A percentile compares a stretch with the other conserved stretches of the same genome.
phyloP scores from a whole-genome alignment of 768 basidiomycete genomes.

The Boletus tomentosulus region DNA sequence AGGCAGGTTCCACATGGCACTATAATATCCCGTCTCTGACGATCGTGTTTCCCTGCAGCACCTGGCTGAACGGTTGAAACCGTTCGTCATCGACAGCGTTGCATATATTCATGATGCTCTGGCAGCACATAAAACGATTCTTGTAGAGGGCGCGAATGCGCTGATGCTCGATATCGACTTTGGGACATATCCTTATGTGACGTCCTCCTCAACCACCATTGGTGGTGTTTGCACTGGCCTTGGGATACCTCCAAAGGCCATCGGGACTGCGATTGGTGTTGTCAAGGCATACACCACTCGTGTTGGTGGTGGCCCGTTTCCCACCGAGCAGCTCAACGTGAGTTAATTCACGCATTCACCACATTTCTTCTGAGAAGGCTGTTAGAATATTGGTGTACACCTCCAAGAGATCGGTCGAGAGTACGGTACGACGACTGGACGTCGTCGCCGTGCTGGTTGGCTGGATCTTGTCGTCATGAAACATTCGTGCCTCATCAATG shows the following conservation, averaged over 20 bases:
- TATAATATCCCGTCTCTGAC: background rate
- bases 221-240: conserved; percentile 97
- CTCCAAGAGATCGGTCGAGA: conserved; percentile 93
- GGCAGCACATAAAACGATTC: conserved; percentile 66
- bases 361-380: background rate
- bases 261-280: conserved; percentile 88
- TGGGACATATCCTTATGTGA: conserved; percentile 97
- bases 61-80: conserved; percentile 78
- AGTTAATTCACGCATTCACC: conserved; percentile 22
- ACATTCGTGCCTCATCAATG: conserved; percentile 91
- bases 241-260: conserved; percentile 88
- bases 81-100: conserved; percentile 88
- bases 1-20: conserved; percentile 44
- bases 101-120: conserved; percentile 81
- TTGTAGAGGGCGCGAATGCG: conserved; percentile 98
- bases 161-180: conserved; percentile 98
- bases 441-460: conserved; percentile 93
- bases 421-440: conserved; percentile 90
- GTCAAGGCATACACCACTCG: conserved; percentile 98
- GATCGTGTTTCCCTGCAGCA: conserved; percentile 38
- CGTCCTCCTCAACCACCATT: conserved; percentile 88
- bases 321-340: conserved; percentile 90
- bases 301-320: conserved; percentile 98
- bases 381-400: conserved; percentile 74
- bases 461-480: conserved; percentile 93